phyloP scores from a whole-genome alignment of 2,329 filamentous ascomycete genomes.

The Colletotrichum salicis region DNA sequence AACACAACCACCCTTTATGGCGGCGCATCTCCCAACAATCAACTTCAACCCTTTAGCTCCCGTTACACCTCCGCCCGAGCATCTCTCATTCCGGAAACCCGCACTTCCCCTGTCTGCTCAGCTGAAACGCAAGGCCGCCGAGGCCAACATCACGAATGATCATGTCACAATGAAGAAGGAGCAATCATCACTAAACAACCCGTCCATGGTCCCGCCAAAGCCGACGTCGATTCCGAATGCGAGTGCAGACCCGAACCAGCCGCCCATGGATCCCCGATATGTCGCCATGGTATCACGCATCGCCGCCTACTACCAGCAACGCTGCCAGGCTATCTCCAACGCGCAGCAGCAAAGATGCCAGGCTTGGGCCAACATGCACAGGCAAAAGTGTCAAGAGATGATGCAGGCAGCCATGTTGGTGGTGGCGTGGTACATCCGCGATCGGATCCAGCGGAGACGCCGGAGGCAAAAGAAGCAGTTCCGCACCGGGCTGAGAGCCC shows the following conservation, averaged over 20 bases:
- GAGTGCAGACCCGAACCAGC: slow-evolving; percentile 21
- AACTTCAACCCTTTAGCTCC: slow-evolving; percentile 48
- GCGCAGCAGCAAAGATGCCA: slow-evolving; percentile 60
- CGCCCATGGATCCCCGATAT: slow-evolving; percentile 52
- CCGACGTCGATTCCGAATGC: slow-evolving; percentile 10
- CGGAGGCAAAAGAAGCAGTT: slow-evolving; percentile 54
- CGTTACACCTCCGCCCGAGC: slow-evolving; percentile 53
- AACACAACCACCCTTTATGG: slow-evolving; percentile 29
- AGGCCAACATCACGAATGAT: slow-evolving; percentile 21
- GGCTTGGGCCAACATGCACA: slow-evolving; percentile 58
- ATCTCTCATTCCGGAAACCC: slow-evolving; percentile 44
- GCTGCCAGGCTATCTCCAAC: slow-evolving; percentile 57
- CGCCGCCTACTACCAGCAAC: slow-evolving; percentile 60
- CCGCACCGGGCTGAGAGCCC: slow-evolving; percentile 50
- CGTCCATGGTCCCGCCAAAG: slow-evolving; percentile 20
- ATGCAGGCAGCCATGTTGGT: slow-evolving; percentile 61
- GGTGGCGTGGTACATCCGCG: slow-evolving; percentile 61
- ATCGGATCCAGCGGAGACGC: slow-evolving; percentile 56
- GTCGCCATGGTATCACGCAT: slow-evolving; percentile 59
- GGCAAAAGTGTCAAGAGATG: slow-evolving; percentile 59
- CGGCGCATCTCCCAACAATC: slow-evolving; percentile 34
- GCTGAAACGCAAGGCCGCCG: slow-evolving; percentile 35
- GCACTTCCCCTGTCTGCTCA: slow-evolving; percentile 31
- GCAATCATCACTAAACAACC: slow-evolving; percentile 8
- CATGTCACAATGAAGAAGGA: slow-evolving; percentile 31